Evolutionary conservation across 495 filamentous ascomycete genomes (phyloP).

Genomic region (Aspergillus baeticus): DNA sequence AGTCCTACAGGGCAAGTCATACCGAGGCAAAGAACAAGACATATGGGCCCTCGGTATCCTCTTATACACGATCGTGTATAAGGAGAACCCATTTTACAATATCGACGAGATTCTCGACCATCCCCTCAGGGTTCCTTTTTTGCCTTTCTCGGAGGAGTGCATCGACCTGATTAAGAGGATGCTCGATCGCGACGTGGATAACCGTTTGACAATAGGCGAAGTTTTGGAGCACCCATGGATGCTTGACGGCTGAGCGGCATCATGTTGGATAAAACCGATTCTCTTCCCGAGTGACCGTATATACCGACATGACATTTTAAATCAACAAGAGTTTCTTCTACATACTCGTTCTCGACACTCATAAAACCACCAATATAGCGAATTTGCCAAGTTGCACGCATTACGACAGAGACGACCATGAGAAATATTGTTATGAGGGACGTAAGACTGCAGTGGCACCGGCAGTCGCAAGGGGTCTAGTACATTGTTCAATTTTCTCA

Average conservation of each 20-base stretch:
- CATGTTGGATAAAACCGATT: constrained; percentile 9
- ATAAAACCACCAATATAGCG: constrained; percentile 9
- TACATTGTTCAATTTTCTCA: background rate
- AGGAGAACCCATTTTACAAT: constrained; percentile 99
- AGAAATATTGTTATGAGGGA: background rate
- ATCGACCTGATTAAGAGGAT: constrained; percentile 87
- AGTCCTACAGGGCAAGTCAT: constrained; percentile 89
- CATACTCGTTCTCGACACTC: constrained; percentile 12
- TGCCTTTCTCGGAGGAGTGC: constrained; percentile 81
- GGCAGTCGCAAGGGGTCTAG: background rate
- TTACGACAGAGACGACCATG: constrained; percentile 16
- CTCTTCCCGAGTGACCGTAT: background rate
- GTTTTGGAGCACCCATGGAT: constrained; percentile 86
- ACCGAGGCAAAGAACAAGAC: constrained; percentile 95
- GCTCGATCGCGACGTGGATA: constrained; percentile 85
- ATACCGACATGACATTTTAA: constrained; percentile 10
- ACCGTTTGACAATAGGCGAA: constrained; percentile 75
- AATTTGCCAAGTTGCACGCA: constrained; percentile 8
- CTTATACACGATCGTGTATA: constrained; percentile 97
- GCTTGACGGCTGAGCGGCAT: constrained; percentile 23
- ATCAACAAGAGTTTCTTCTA: constrained; percentile 13
- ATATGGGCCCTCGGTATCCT: constrained; percentile 98
- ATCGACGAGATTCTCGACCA: constrained; percentile 99
- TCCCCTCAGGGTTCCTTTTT: constrained; percentile 85
- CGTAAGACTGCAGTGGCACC: background rate